Evolutionary conservation across 1,284 basidiomycete genomes (phyloP).

Genomic region (Hemileia vastatrix): DNA sequence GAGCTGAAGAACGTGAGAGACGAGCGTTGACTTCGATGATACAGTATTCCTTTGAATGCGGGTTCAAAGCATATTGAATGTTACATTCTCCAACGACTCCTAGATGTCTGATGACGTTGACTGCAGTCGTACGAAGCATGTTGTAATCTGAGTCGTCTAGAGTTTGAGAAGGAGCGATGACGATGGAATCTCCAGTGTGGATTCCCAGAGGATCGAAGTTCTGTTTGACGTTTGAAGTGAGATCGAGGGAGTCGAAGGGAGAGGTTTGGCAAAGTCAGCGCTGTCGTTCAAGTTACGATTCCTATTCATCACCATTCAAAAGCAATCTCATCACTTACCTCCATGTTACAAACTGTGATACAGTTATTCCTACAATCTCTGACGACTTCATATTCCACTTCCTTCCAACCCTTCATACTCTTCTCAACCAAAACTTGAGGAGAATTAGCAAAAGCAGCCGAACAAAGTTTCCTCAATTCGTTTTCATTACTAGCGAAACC

Average conservation of each 20-base stretch:
- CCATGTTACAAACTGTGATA: constrained; percentile 99
- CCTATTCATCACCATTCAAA: not conserved
- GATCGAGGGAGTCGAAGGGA: too few species aligned
- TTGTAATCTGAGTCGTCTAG: constrained; percentile 93
- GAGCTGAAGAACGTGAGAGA: constrained; percentile 92
- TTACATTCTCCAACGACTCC: constrained; percentile 97
- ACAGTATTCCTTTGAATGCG: constrained; percentile 87
- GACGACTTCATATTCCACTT: constrained; percentile 97
- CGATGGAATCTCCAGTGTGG: constrained; percentile 98
- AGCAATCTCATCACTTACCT: constrained; percentile 53
- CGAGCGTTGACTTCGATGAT: constrained; percentile 99
- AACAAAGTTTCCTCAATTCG: constrained; percentile 75
- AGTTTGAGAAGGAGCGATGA: constrained; percentile 92
- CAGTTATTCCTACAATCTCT: constrained; percentile 93
- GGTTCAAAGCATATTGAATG: constrained; percentile 96
- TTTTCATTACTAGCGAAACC: constrained; percentile 85
- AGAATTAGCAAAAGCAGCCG: constrained; percentile 88
- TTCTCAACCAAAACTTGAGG: constrained; percentile 96
- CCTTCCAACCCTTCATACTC: constrained; percentile 99
- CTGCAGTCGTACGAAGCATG: constrained; percentile 94
- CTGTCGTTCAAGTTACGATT: constrained; percentile 3
- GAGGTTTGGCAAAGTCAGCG: not conserved
- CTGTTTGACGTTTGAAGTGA: too few species aligned
- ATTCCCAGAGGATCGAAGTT: constrained; percentile 98
- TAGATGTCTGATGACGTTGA: constrained; percentile 93